Evolutionary conservation across 164 flowering plant species (phyloP).

Genomic region (Stephania cephalantha): DNA sequence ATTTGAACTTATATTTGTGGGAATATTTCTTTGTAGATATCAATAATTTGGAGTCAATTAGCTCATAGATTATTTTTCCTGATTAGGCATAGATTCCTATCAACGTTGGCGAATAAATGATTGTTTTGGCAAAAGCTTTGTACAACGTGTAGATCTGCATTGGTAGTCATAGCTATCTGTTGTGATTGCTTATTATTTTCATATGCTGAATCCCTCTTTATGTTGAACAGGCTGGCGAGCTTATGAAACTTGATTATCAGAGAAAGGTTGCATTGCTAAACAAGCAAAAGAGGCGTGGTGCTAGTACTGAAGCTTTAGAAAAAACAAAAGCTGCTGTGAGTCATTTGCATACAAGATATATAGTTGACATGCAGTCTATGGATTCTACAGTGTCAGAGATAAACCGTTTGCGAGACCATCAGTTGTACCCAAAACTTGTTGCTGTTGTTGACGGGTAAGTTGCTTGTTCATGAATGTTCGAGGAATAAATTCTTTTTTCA

Average conservation of each 20-base stretch:
- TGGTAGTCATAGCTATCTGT: background rate
- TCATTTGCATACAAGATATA: constrained; percentile 85
- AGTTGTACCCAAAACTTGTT: constrained; percentile 77
- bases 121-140: background rate
- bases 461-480: background rate
- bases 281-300: constrained; percentile 68
- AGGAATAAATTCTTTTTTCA: background rate
- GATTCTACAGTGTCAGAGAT: constrained; percentile 86
- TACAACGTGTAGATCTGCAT: background rate
- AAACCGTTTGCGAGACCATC: constrained; percentile 66
- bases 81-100: background rate
- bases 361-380: constrained; percentile 91
- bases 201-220: background rate
- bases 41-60: background rate
- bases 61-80: background rate
- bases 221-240: constrained; percentile 70
- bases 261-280: constrained; percentile 64
- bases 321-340: constrained; percentile 94
- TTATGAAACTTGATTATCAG: constrained; percentile 83
- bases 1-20: background rate
- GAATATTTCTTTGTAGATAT: background rate
- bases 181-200: background rate
- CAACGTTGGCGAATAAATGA: background rate
- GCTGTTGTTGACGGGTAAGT: constrained; percentile 76
- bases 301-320: constrained; percentile 59